Evolutionary conservation across 345 rosid species (phyloP), one percentile per base, ranked within the genome.

Genomic region (Acer campestre): DNA sequence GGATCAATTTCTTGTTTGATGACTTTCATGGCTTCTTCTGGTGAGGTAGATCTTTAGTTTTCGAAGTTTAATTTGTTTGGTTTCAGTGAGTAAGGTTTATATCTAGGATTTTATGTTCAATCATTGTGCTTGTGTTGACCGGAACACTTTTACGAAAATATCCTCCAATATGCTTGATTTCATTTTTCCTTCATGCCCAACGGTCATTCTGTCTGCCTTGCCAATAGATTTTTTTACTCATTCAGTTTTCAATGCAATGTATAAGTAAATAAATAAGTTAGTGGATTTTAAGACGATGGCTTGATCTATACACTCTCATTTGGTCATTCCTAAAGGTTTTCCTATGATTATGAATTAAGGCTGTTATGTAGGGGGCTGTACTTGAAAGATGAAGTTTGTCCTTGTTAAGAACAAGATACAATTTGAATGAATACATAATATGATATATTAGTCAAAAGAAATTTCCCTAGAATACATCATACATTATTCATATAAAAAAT

Each of bases 21-120:
- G 97, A 94, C 95, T 88, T 96, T 96, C 90, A 88, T 91, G 92
- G 95, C 98, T 83, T 86, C 98, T 65, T 92, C 98, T 75, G 97
- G 99, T 66, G 99, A 96, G 95, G 99, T 96, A 90, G 75, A 67
- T 79, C 78, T 40, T 56, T 67, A 59, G 65, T 74, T 82, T 74
- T 48, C 35, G 20, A 10, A 62, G 69, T 62, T 61, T 29, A 62
- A 56, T 38, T 53, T 56, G n/a, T 71, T 71, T 70, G 4, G 14
- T 59, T 11, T 40, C 23, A 59, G 63, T 59, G 20, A 7, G 27
- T 59, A 59, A 44, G n/a, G 18, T 16, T 63, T 27, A 35, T 10
- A 62, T 62, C 49, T 71, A 5, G 1, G 5, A 58, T 71, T 58
- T 20, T 69, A 58, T 58, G 20, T 38, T 72, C 9, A 4, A 14